Evolutionary conservation across 129 eudicot genomes (phyloP), one percentile per base, ranked within the genome.

Genomic region (Flaveria robusta): DNA sequence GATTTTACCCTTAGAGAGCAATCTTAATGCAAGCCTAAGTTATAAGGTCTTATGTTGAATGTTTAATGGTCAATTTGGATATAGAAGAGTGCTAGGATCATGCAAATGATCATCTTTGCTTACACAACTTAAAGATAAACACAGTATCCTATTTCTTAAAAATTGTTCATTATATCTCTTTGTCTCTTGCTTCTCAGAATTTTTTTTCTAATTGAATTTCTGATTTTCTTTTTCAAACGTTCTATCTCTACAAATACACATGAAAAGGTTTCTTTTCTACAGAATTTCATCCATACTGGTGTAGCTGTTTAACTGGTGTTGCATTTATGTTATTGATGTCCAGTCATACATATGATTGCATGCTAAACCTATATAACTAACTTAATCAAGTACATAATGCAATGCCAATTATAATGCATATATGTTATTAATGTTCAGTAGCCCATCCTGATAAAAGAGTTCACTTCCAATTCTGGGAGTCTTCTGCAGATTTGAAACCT

Each of bases 31-130:
- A 16, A 52, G 59, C 22, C 59, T 52, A 52, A 52, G 59, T 18
- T 52, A n/a, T 14, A 52, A 52, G 19, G 59, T 70, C 41, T 26
- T 70, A 11, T 27, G 52, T 45, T 23, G 43, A 26, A 52, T 70
- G 43, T 46, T 24, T 47, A 15, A 49, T n/a, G 63, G 45, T 47
- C 59, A 49, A 16, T 46, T 70, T 49, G 34, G 43, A 70, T 34
- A 34, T 4, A 34, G 39, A 34, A 34, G 39, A 16, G 45, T 49
- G 43, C 43, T 24, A 70, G 43, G 75, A 70, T 70, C 75, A 42
- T 46, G 55, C 60, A 69, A 46, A 69, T 46, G 74, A 14, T 42
- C 46, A 64, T 64, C 69, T 64, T 45, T 29, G 69, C 69, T 64
- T 37, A 26, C 7, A 52, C 18, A n/a, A 19, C 23, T 52, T 52